Evolutionary conservation across 2,329 filamentous ascomycete genomes (phyloP).

Genomic region (Colletotrichum truncatum): DNA sequence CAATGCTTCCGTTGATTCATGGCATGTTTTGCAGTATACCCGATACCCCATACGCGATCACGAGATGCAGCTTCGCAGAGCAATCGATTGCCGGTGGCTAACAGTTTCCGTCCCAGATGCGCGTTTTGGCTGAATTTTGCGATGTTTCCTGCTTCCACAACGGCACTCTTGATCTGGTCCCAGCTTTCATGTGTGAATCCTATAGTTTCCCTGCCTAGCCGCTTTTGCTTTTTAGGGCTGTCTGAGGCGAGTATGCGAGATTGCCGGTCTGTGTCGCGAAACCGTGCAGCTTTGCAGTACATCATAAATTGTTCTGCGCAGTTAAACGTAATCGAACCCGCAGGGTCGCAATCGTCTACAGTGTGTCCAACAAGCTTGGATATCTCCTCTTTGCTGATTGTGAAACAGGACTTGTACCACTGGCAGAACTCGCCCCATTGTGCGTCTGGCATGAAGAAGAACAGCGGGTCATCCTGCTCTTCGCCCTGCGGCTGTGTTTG

Average conservation of each 20-base stretch:
- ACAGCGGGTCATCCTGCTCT: too few relatives aligned
- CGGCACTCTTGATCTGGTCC: conserved; percentile 41
- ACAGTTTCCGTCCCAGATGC: conserved; percentile 37
- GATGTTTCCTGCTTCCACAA: conserved; percentile 42
- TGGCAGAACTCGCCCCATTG: conserved; percentile 46
- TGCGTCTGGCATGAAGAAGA: conserved; percentile 43
- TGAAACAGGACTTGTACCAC: conserved; percentile 42
- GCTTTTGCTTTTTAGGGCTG: conserved; percentile 40
- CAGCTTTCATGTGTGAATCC: conserved; percentile 40
- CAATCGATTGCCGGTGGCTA: conserved; percentile 41
- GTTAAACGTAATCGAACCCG: conserved; percentile 39
- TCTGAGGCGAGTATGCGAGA: conserved; percentile 36
- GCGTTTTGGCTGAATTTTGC: conserved; percentile 44
- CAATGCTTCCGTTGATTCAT: not conserved
- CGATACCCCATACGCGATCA: conserved; percentile 38
- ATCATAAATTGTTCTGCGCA: conserved; percentile 53
- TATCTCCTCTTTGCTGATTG: conserved; percentile 38
- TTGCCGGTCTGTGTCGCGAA: conserved; percentile 38
- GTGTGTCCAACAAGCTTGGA: conserved; percentile 37
- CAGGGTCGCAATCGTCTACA: conserved; percentile 26
- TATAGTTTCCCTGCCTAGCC: conserved; percentile 36
- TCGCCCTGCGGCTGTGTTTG: too few relatives aligned
- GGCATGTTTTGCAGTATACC: not conserved
- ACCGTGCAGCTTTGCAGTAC: conserved; percentile 49
- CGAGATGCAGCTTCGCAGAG: conserved; percentile 40